phyloP scores from a whole-genome alignment of 306 rosid species.

The Sophora flavescens region DNA sequence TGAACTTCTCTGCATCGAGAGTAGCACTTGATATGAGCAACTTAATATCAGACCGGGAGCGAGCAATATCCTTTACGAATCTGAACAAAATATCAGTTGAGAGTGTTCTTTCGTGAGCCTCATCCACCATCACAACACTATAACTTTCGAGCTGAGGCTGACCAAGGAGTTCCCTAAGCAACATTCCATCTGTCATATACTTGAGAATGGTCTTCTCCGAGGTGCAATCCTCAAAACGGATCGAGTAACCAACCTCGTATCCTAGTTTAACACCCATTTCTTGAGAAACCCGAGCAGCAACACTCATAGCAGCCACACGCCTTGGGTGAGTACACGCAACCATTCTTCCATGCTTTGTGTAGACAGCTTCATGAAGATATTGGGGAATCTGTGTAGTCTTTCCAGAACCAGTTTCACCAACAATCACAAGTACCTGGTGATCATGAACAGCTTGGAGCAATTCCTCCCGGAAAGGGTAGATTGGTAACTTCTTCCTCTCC shows the following conservation, averaged over 20 bases:
- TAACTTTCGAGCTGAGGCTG: constrained; percentile 89
- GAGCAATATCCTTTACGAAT: constrained; percentile 93
- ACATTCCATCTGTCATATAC: constrained; percentile 99
- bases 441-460: constrained; percentile 80
- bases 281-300: constrained; percentile 97
- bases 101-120: constrained; percentile 99
- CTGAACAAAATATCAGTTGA: constrained; percentile 97
- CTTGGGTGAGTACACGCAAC: constrained; percentile 97
- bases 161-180: constrained; percentile 88
- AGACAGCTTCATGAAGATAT: constrained; percentile 96
- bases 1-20: constrained; percentile 93
- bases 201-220: constrained; percentile 93
- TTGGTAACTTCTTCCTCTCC: constrained; percentile 85
- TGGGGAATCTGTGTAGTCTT: constrained; percentile 98
- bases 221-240: constrained; percentile 97
- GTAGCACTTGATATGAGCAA: constrained; percentile 96
- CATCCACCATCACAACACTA: constrained; percentile 99
- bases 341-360: constrained; percentile 83
- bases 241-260: constrained; percentile 98
- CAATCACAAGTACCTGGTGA: constrained; percentile 96
- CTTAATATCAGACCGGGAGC: constrained; percentile 92
- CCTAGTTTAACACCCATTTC: constrained; percentile 97
- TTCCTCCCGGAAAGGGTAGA: constrained; percentile 76
- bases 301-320: constrained; percentile 99
- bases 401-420: constrained; percentile 99